Conservation (phyloP, 352 stramenopile species). For the Globisporangium okanoganense region DNA sequence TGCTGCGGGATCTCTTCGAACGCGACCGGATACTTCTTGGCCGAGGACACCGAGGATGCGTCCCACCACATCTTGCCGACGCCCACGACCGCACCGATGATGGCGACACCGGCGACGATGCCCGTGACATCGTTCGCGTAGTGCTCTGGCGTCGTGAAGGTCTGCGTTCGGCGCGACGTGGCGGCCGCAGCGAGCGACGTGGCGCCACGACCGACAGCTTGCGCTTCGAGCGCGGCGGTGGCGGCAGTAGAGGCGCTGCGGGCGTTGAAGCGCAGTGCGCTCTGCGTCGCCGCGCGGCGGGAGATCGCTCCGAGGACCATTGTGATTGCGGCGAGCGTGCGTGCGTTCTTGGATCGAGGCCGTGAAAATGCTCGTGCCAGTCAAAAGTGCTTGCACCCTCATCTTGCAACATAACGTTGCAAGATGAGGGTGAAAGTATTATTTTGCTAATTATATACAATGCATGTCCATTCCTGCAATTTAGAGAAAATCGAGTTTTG, state of each 20-base stretch:
- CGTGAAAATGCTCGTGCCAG: not conserved
- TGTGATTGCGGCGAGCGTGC: not conserved
- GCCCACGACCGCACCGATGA: slow-evolving; percentile 59
- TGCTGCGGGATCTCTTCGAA: slow-evolving; percentile 58
- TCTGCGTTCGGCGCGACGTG: not conserved
- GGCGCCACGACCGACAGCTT: not conserved
- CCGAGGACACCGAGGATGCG: slow-evolving; percentile 39
- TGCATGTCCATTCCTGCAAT: not conserved
- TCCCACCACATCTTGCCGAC: slow-evolving; percentile 88
- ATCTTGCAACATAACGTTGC: too few species aligned
- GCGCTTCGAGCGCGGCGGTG: not conserved
- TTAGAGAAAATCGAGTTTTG: not conserved
- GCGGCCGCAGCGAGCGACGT: not conserved
- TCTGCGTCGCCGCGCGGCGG: slow-evolving; percentile 28
- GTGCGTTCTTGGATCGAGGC: not conserved
- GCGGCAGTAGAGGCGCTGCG: slow-evolving; percentile 6
- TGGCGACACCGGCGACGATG: slow-evolving; percentile 62
- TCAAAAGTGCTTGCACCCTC: not conserved
- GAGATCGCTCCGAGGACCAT: slow-evolving; percentile 31
- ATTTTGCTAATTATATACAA: too few species aligned
- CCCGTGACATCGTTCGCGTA: slow-evolving; percentile 51
- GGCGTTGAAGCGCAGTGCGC: slow-evolving; percentile 1
- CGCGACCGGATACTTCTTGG: slow-evolving; percentile 2
- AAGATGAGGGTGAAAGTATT: too few species aligned
- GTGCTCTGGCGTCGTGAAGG: slow-evolving; percentile 19